Evolutionary conservation across 139 green algal genomes (phyloP).

Genomic region (Chlamydomonas asymmetrica): DNA sequence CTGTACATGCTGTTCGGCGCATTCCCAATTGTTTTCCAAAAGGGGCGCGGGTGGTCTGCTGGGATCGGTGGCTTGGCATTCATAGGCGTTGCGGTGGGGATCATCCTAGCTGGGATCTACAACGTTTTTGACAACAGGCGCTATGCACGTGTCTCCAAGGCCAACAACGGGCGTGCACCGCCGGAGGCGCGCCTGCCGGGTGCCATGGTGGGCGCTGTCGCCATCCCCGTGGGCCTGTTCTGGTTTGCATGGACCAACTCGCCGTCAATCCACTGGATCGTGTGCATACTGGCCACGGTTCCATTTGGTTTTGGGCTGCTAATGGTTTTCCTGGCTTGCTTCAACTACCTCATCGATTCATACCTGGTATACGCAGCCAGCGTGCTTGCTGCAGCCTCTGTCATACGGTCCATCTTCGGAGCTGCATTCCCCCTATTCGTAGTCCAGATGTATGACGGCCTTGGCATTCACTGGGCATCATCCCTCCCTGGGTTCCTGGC

Average conservation of each 20-base stretch:
- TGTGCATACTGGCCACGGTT: neutral
- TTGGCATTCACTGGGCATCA: slow-evolving; percentile 23
- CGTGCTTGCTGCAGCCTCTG: slow-evolving; percentile 10
- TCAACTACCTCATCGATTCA: slow-evolving; percentile 16
- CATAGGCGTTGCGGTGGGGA: slow-evolving; percentile 12
- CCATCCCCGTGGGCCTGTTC: slow-evolving; percentile 18
- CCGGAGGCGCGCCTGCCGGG: slow-evolving; percentile 17
- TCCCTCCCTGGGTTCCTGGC: slow-evolving; percentile 17
- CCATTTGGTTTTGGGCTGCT: slow-evolving; percentile 27
- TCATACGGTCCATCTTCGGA: slow-evolving; percentile 18
- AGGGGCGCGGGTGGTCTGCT: neutral
- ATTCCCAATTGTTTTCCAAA: slow-evolving; percentile 16
- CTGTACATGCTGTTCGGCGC: slow-evolving; percentile 21
- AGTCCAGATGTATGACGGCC: neutral
- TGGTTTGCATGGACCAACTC: slow-evolving; percentile 22
- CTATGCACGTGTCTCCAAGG: neutral
- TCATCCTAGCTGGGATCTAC: slow-evolving; percentile 3
- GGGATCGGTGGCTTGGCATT: slow-evolving; percentile 11
- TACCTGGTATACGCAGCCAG: slow-evolving; percentile 21
- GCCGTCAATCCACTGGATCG: slow-evolving; percentile 8
- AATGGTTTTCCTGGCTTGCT: slow-evolving; percentile 3
- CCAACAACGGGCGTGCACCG: neutral
- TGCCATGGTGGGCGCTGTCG: slow-evolving; percentile 2
- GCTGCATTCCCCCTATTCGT: slow-evolving; percentile 20
- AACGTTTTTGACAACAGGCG: slow-evolving; percentile 18